phyloP scores from a whole-genome alignment of 306 rosid genomes.

The Vigna radiata region DNA sequence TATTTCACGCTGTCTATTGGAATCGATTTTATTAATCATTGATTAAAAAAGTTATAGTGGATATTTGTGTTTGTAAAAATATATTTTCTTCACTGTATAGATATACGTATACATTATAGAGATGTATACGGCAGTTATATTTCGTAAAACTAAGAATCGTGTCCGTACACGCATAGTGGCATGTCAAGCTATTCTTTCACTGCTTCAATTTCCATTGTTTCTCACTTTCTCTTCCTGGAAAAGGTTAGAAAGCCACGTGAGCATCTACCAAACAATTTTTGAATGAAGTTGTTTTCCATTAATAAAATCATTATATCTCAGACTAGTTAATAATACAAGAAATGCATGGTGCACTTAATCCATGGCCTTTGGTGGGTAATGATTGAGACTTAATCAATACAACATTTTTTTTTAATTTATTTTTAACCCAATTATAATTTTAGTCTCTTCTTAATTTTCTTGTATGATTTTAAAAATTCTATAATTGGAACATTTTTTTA shows the following conservation, averaged over 20 bases:
- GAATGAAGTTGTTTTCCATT: constrained; percentile 22
- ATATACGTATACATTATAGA: neutral
- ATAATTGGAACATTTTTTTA: neutral
- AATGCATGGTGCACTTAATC: constrained; percentile 27
- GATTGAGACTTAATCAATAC: constrained; percentile 36
- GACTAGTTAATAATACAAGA: neutral
- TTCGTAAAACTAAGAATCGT: neutral
- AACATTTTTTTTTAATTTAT: neutral
- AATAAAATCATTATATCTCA: constrained; percentile 31
- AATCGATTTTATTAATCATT: no score
- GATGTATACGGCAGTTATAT: neutral
- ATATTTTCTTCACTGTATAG: no score
- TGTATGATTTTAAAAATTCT: no score
- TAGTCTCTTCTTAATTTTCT: no score
- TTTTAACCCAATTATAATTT: neutral
- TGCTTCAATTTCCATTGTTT: neutral
- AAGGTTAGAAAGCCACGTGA: constrained; percentile 4
- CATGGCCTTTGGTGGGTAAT: constrained; percentile 9
- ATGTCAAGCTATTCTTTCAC: neutral
- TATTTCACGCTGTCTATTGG: no score
- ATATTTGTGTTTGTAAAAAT: no score
- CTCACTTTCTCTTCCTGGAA: neutral
- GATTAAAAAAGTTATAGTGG: no score
- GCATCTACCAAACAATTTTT: constrained; percentile 24
- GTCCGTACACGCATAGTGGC: neutral